Evolutionary conservation across 331 rosid genomes (phyloP).

Genomic region (Telfairia occidentalis): DNA sequence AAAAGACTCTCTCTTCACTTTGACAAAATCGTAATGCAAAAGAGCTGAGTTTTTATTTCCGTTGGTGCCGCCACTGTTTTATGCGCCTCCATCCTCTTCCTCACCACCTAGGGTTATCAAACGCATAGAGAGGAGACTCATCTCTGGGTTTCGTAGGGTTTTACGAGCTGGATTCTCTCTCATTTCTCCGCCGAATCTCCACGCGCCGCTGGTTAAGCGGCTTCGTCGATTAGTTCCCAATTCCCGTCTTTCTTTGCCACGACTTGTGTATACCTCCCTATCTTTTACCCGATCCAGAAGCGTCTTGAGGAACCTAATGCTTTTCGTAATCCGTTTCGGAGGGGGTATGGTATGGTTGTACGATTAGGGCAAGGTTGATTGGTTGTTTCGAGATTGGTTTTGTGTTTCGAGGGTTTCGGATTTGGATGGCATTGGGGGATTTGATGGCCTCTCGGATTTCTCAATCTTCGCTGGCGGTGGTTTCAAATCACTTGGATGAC

Average conservation of each 20-base stretch:
- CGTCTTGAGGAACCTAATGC: background rate
- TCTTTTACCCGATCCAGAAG: constrained; percentile 7
- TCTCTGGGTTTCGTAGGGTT: constrained; percentile 5
- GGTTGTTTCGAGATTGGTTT: constrained; percentile 15
- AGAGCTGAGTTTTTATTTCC: constrained; percentile 12
- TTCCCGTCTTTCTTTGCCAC: background rate
- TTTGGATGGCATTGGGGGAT: constrained; percentile 99
- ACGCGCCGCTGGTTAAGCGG: constrained; percentile 85
- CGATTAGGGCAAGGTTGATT: constrained; percentile 28
- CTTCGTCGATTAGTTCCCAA: constrained; percentile 46
- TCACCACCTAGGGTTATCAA: constrained; percentile 34
- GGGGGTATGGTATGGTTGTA: constrained; percentile 17
- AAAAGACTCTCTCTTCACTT: constrained; percentile 8
- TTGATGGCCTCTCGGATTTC: constrained; percentile 90
- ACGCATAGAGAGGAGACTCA: constrained; percentile 14
- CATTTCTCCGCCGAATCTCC: constrained; percentile 41
- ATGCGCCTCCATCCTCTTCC: constrained; percentile 33
- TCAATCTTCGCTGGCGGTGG: constrained; percentile 60
- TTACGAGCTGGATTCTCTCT: constrained; percentile 62
- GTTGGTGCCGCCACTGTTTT: constrained; percentile 53
- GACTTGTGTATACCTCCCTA: background rate
- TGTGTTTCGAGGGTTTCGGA: constrained; percentile 30
- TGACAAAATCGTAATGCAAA: constrained; percentile 22
- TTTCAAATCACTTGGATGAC: constrained; percentile 46
- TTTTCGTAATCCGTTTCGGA: background rate